Evolutionary conservation across 129 eudicot genomes (phyloP), one percentile per base, ranked within the genome.

Genomic region (Dittrichia graveolens): DNA sequence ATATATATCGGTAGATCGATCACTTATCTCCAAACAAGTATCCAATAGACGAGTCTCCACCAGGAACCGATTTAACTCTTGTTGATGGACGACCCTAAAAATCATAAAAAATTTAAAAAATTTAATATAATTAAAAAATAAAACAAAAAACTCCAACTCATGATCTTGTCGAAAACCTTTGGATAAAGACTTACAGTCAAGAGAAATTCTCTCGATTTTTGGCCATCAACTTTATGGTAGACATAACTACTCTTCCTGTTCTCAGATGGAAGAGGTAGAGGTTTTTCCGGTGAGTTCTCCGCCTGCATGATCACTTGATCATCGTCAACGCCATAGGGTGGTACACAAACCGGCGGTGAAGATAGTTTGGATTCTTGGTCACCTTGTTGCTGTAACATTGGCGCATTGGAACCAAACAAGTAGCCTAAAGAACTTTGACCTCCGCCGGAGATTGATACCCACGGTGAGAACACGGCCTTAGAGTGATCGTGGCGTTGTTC

Each of bases 1-100:
- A 24, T 24, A 24, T 24, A 24, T 24, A 24, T 24, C 31, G 31
- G 47, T 37, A 31, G 69, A 61, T 41, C 5, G 39, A 75, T 81
- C 75, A 81, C 79, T 87, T 82, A 65, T 84, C 89, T 84, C 89
- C 93, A 79, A 87, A 87, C 74, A 87, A 71, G 79, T 87, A 87
- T 55, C 93, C 93, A 11, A 87, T 75, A 16, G 89, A 84, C 58
- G 93, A 87, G 71, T 75, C 81, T 56, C 93, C 93, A 18, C 89
- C 93, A 0, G 89, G 93, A 75, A 71, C 89, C 16, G 87, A 87
- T 11, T 79, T 87, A 45, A 87, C 89, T 72, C 81, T 82, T 8
- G 89, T 87, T 0, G 93, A 83, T 35, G 89, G 89, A 34, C 93
- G 89, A 65, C 77, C 93, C 93, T 87, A 61, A 48, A 74, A 62